These are phyloP conservation scores for Scytalidium lignicola DNA, from an alignment of 2,329 filamentous ascomycete species.

Conservation along the genomic window DNA sequence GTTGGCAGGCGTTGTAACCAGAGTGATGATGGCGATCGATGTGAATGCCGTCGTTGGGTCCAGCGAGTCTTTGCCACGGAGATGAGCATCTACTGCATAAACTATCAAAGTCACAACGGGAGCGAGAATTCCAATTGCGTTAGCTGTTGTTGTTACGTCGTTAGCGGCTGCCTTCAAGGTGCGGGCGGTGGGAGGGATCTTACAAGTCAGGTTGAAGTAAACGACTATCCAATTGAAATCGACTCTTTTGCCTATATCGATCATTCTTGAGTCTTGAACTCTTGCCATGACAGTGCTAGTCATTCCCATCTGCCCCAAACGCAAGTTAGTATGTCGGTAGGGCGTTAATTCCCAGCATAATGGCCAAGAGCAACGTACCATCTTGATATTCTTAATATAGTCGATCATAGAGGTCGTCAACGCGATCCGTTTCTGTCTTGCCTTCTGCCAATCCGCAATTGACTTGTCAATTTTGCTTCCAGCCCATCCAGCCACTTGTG, in stretches of 20 bases:
- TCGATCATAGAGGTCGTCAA: constrained; percentile 30
- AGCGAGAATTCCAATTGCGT: constrained; percentile 18
- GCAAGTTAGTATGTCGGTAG: not conserved
- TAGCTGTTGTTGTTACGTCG: constrained; percentile 9
- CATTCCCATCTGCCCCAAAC: not conserved
- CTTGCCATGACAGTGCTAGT: constrained; percentile 1
- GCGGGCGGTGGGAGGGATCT: constrained; percentile 7
- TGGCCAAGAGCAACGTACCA: constrained; percentile 28
- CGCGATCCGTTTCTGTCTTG: constrained; percentile 36
- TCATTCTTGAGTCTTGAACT: constrained; percentile 1
- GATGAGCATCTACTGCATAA: constrained; percentile 10
- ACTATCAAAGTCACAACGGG: constrained; percentile 17
- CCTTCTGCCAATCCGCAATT: constrained; percentile 30
- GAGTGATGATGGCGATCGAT: constrained; percentile 12
- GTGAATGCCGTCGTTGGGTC: constrained; percentile 17
- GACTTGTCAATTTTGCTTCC: not conserved
- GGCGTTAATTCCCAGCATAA: not conserved
- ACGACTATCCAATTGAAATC: constrained; percentile 28
- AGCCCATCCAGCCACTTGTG: constrained; percentile 21
- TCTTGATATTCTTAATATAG: constrained; percentile 36
- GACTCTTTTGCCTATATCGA: not conserved
- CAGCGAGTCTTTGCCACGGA: constrained; percentile 5
- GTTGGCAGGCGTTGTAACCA: constrained; percentile 19
- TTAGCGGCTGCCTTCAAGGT: not conserved
- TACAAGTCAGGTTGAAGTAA: constrained; percentile 33